phyloP scores from a whole-genome alignment of 371 early-diverging fungal species.

The Mucor plumbeus region DNA sequence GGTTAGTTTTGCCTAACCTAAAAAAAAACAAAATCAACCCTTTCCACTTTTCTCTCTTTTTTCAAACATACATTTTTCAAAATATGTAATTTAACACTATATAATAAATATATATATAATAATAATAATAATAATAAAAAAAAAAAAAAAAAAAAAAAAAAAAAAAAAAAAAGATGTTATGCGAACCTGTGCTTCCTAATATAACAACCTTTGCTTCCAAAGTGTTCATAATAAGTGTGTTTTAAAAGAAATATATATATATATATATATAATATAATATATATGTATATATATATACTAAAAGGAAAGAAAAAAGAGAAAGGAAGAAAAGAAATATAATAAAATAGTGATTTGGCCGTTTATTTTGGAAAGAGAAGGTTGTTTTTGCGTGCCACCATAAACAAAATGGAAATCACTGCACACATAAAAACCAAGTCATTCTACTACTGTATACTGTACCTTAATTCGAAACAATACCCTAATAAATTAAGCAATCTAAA shows the following conservation, averaged over 20 bases:
- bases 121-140: no score
- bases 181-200: conserved; percentile 67
- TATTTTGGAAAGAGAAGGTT: neutral
- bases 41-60: conserved; percentile 3
- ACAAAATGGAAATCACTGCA: neutral
- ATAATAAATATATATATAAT: no score
- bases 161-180: conserved; percentile 8
- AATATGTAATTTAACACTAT: no score
- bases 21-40: neutral
- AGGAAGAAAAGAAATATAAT: conserved; percentile 5
- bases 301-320: conserved; percentile 11
- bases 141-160: no score
- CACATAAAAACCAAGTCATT: conserved; percentile 1
- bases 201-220: conserved; percentile 75
- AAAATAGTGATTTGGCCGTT: conserved; percentile 4
- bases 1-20: neutral
- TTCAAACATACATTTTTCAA: neutral
- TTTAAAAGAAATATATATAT: neutral
- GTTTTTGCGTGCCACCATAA: neutral
- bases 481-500: no score
- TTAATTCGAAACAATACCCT: neutral
- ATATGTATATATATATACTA: no score
- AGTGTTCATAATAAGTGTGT: conserved; percentile 22
- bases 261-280: no score
- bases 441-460: neutral